Conservation (phyloP, 106 monocot species). For the Dioscorea dumetorum region DNA sequence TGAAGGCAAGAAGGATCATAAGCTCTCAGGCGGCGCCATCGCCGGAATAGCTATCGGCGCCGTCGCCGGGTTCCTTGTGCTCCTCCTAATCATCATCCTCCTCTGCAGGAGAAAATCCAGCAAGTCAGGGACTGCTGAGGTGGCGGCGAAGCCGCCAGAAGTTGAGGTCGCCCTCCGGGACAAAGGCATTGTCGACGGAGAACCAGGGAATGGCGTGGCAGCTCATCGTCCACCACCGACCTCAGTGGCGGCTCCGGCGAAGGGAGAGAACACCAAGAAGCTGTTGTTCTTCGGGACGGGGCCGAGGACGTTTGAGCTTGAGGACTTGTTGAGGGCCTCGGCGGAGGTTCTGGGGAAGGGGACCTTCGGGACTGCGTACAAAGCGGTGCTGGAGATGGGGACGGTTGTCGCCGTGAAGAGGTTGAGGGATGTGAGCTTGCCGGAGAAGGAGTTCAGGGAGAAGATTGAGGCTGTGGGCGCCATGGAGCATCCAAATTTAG, state of each 20-base stretch:
- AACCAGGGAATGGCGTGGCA: neutral
- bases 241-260: neutral
- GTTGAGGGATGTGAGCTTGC: conserved; percentile 50
- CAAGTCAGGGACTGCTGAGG: neutral
- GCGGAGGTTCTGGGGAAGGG: conserved; percentile 92
- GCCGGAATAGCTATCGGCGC: conserved; percentile 70
- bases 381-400: conserved; percentile 67
- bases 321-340: conserved; percentile 77
- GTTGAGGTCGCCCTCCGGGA: conserved; percentile 18
- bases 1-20: conserved; percentile 8
- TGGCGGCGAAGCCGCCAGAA: conserved; percentile 17
- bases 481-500: conserved; percentile 58
- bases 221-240: neutral
- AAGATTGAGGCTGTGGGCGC: conserved; percentile 45
- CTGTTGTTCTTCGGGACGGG: conserved; percentile 46
- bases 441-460: conserved; percentile 62
- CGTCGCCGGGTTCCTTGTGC: conserved; percentile 21
- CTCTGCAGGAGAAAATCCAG: conserved; percentile 29
- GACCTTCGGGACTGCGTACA: conserved; percentile 86
- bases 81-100: conserved; percentile 26
- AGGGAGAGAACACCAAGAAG: conserved; percentile 27
- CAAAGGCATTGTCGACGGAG: conserved; percentile 12
- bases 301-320: conserved; percentile 49
- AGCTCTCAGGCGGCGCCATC: conserved; percentile 70
- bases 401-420: conserved; percentile 66